Evolutionary conservation across 2,329 filamentous ascomycete species (phyloP).

Genomic region (Ilyonectria destructans): DNA sequence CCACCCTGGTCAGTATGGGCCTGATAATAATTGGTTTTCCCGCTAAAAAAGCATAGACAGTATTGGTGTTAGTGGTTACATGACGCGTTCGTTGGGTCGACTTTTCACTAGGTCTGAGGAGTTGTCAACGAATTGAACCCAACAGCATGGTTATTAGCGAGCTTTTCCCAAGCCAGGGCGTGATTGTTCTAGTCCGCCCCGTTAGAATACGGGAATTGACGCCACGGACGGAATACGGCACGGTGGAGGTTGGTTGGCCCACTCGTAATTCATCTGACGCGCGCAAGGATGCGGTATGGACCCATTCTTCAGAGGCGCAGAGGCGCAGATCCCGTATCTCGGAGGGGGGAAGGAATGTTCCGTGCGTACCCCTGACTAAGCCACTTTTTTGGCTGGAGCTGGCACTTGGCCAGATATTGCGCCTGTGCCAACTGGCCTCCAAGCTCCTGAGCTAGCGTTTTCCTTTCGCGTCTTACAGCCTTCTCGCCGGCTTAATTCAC

Average conservation of each 20-base stretch:
- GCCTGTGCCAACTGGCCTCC: constrained; percentile 36
- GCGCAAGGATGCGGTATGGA: background rate
- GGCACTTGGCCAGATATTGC: constrained; percentile 48
- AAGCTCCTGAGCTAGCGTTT: constrained; percentile 46
- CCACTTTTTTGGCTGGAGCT: constrained; percentile 32
- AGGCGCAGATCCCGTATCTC: constrained; percentile 12
- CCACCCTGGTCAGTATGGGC: no score
- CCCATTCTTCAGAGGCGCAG: background rate
- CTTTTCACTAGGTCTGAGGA: no score
- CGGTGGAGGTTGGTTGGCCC: background rate
- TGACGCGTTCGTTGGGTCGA: no score
- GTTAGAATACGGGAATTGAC: background rate
- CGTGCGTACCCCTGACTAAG: constrained; percentile 47
- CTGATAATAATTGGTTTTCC: no score
- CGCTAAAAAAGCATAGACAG: no score
- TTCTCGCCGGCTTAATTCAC: constrained; percentile 41
- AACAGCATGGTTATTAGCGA: no score
- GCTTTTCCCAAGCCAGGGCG: no score
- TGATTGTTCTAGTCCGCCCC: no score
- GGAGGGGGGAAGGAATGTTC: constrained; percentile 36
- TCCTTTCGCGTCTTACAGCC: constrained; percentile 41
- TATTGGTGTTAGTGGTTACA: no score
- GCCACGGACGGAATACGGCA: background rate
- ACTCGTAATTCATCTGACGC: background rate
- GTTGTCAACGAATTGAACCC: no score